These are phyloP conservation scores for Arthrobotrys conoides DNA, from an alignment of 2,329 filamentous ascomycete genomes.

Conservation along the genomic window DNA sequence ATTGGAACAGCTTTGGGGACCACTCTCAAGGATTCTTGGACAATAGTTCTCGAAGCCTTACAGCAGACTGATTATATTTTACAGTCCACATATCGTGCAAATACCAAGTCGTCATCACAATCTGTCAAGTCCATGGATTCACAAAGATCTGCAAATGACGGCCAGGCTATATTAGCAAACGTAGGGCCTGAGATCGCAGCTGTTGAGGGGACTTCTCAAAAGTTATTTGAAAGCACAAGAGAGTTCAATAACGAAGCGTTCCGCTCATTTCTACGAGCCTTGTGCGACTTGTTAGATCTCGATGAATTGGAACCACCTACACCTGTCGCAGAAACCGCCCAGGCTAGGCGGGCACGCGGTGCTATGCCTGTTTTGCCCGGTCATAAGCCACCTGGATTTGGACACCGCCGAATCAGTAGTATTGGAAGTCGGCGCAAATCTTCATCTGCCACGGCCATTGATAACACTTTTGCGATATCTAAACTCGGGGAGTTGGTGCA, in stretches of 20 bases:
- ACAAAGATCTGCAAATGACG: constrained; percentile 45
- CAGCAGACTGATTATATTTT: constrained; percentile 93
- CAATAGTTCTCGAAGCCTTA: constrained; percentile 89
- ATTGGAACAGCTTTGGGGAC: constrained; percentile 93
- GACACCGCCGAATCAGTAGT: constrained; percentile 60
- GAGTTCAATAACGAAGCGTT: constrained; percentile 91
- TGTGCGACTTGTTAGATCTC: constrained; percentile 79
- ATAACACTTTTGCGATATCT: constrained; percentile 78
- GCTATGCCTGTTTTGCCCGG: constrained; percentile 65
- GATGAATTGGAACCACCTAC: constrained; percentile 51
- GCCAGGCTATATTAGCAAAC: constrained; percentile 73
- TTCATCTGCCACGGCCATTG: constrained; percentile 64
- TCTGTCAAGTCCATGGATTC: constrained; percentile 60
- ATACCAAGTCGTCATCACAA: constrained; percentile 61
- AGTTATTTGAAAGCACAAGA: constrained; percentile 90
- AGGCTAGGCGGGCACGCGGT: constrained; percentile 65
- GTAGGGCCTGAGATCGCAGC: constrained; percentile 86
- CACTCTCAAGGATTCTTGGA: constrained; percentile 86
- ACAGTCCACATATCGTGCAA: constrained; percentile 69
- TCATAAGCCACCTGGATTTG: constrained; percentile 70
- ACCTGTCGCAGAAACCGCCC: constrained; percentile 42
- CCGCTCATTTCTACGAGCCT: constrained; percentile 79
- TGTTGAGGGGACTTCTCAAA: constrained; percentile 86
- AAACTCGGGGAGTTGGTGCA: constrained; percentile 81
- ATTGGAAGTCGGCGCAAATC: constrained; percentile 50